Evolutionary conservation across 768 basidiomycete species (phyloP), one percentile per base, ranked within the genome.

Genomic region (Serendipita sp.): DNA sequence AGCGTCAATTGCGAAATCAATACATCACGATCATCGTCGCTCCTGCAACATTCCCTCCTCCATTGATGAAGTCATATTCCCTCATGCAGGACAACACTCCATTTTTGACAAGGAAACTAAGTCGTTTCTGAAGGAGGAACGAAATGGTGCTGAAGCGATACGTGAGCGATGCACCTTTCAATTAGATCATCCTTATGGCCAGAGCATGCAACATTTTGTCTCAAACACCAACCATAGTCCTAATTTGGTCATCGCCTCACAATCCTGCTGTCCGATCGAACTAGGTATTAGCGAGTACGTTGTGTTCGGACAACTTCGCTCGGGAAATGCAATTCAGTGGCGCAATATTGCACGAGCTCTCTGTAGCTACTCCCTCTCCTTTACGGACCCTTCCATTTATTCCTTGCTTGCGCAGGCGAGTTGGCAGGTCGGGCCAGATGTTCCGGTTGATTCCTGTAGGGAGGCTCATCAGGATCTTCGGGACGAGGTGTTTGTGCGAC

Each of bases 301-400:
- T 13, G 72, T 76, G 0, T 82, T 79, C 60, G 75, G 74, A 11
- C 70, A 72, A 56, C 64, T 82, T 38, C 77, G 81, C 3, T 73
- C 75, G 41, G 80, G 81, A 0, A 63, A 71, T 0, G 68, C 63
- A 1, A 65, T 82, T 0, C 80, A 82, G 56, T 81, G 79, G 80
- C 68, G 75, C 42, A 82, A 82, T 63, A 75, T 82, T 42, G 63
- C 73, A 13, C 73, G 76, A n/a, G 78, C 78, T 64, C 65, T 82
- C n/a, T 71, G 72, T 4, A 71, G 71, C 4, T 70, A 72, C 22
- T 65, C 67, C 0, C 65, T 82, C 61, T 73, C 71, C 7, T 76
- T 82, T 62, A 69, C 71, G 24, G 62, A 66, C 5, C 70, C 71
- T 0, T 76, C 75, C 17, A 75, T 82, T 0, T 72, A 79, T 63